Percentiles rank a stretch among this genome's conserved stretches.
Conservation (phyloP, 768 basidiomycete species). For the Psilocybe tampanensis region DNA sequence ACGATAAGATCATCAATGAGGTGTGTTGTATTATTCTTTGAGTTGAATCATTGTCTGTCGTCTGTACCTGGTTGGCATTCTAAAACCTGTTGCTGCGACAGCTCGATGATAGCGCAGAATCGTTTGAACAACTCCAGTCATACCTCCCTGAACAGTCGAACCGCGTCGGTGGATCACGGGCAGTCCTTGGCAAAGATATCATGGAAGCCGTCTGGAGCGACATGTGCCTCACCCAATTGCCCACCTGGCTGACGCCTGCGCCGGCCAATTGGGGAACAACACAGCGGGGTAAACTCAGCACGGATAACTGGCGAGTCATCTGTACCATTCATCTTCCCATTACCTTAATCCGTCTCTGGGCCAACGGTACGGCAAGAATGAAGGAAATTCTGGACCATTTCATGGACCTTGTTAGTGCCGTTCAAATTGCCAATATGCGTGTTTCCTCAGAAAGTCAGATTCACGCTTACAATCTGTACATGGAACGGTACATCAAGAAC, state of each 20-base stretch:
- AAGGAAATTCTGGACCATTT: constrained; percentile 30
- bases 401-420: constrained; percentile 36
- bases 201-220: constrained; percentile 22
- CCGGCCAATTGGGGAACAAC: constrained; percentile 23
- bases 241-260: constrained; percentile 21
- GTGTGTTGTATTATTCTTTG: background rate
- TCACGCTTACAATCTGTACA: constrained; percentile 25
- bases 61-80: too few species aligned
- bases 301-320: constrained; percentile 37
- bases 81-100: too few species aligned
- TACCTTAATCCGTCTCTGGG: constrained; percentile 40
- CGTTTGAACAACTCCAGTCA: background rate
- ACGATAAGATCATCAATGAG: background rate
- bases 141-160: background rate
- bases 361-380: constrained; percentile 11
- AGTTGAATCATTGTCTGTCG: background rate
- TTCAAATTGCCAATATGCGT: constrained; percentile 29
- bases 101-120: background rate
- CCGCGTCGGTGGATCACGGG: background rate
- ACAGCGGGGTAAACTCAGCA: constrained; percentile 25
- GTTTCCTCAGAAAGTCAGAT: constrained; percentile 23
- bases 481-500: constrained; percentile 31
- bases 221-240: constrained; percentile 21
- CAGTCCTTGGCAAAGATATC: constrained; percentile 14
- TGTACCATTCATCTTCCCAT: constrained; percentile 34